phyloP scores from a whole-genome alignment of 2,329 filamentous ascomycete genomes.

The Sporothrix schenckii region DNA sequence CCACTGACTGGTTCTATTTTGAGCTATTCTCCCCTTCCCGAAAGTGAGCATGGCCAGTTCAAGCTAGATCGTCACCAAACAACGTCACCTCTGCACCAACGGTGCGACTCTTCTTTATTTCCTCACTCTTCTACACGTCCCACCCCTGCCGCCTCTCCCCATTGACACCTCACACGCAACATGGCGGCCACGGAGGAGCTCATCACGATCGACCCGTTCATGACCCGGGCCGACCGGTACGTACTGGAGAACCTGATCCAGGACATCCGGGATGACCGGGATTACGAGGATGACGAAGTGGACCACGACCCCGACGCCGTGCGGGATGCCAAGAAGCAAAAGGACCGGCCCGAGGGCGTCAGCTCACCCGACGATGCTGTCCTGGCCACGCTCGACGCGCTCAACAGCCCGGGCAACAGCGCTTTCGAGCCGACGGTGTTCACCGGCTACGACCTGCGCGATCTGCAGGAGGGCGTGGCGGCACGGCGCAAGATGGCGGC shows the following conservation, averaged over 20 bases:
- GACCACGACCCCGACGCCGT: constrained; percentile 31
- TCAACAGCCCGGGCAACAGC: constrained; percentile 48
- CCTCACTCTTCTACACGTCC: background rate
- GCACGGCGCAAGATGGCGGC: constrained; percentile 27
- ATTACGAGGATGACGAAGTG: constrained; percentile 35
- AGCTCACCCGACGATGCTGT: constrained; percentile 40
- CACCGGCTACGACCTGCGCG: constrained; percentile 47
- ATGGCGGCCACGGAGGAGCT: constrained; percentile 32
- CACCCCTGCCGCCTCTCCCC: too few species aligned
- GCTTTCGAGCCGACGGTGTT: constrained; percentile 54
- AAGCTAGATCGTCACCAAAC: constrained; percentile 15
- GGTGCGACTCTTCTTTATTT: background rate
- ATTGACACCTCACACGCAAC: background rate
- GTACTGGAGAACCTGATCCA: constrained; percentile 47
- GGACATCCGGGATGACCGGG: constrained; percentile 43
- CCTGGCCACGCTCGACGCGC: constrained; percentile 46
- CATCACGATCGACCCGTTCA: constrained; percentile 46
- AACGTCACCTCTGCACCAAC: constrained; percentile 4
- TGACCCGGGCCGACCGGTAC: constrained; percentile 49
- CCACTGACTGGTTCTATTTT: constrained; percentile 16
- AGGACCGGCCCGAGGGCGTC: background rate
- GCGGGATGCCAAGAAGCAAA: constrained; percentile 28
- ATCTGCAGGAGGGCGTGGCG: constrained; percentile 42
- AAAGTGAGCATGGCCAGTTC: constrained; percentile 19
- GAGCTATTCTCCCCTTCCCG: constrained; percentile 16